Base-by-base conservation (phyloP, 2,329 filamentous ascomycete species). In the Aspergillus alliaceus region DNA sequence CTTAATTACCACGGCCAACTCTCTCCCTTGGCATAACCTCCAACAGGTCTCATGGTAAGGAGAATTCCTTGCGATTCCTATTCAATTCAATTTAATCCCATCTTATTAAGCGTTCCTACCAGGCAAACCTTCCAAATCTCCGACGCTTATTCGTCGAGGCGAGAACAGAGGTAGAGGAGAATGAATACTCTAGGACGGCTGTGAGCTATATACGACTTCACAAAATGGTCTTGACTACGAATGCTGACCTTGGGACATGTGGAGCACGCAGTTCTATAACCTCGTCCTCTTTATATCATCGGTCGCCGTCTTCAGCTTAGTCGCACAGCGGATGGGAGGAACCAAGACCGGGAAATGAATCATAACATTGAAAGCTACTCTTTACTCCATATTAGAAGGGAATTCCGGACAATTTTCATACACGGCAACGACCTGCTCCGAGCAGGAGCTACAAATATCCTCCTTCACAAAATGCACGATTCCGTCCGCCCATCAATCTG, bases 211-310 rank as follows among this genome's bases (percentile, higher is more conserved):
- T 31, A 22, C 14, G 24, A 14, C 15, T 20, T 6, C 18, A 31
- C 7, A 4, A 27, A 15, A 11, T 9, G 22, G 29, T 8, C 44
- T 32, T 4, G 9, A 35, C n/a, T 12, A 20, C 3, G n/a, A 40
- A 20, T 29, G 12, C 59, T 68, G 32, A 69, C 34, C 20, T n/a
- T n/a, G n/a, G n/a, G n/a, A n/a, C n/a, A n/a, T n/a, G n/a, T n/a
- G n/a, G n/a, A n/a, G n/a, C 24, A 4, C 18, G 12, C 49, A 75
- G 95, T 99, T 99, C 75, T 99, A 99, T 78, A 98, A 99, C 69
- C 86, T 96, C 0, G 92, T 97, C 1, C 81, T 98, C 2, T 99
- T 98, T 79, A 93, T 99, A 82, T 95, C 93, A 24, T 97, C 95
- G 0, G 90, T 99, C 24, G 92, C 93, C 7, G 86, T 96, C 59